Conservation (phyloP, 2,329 filamentous ascomycete species). For the Stagonosporopsis cucurbitacearum region DNA sequence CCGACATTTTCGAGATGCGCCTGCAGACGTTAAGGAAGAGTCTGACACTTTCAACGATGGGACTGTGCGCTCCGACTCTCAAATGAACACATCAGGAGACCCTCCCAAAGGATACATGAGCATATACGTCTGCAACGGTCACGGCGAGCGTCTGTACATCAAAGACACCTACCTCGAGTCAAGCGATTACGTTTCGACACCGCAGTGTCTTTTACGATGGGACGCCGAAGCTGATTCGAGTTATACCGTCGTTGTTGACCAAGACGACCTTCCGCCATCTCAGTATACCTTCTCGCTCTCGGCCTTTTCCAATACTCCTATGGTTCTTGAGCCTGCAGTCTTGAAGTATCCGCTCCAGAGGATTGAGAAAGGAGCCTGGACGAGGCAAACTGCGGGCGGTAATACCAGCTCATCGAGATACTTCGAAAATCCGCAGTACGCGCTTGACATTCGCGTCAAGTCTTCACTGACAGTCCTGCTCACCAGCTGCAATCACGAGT, state of each 20-base stretch:
- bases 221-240: constrained; percentile 60
- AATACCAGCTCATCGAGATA: constrained; percentile 79
- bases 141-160: constrained; percentile 75
- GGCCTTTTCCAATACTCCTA: constrained; percentile 71
- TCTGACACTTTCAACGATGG: constrained; percentile 44
- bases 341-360: constrained; percentile 65
- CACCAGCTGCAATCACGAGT: constrained; percentile 68
- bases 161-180: constrained; percentile 74
- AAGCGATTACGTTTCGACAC: constrained; percentile 90
- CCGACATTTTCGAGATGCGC: constrained; percentile 76
- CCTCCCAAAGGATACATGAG: constrained; percentile 77
- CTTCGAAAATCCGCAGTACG: constrained; percentile 86
- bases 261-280: constrained; percentile 76
- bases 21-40: constrained; percentile 43
- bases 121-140: constrained; percentile 77
- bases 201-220: constrained; percentile 84
- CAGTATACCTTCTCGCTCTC: constrained; percentile 87
- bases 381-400: constrained; percentile 78
- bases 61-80: constrained; percentile 30
- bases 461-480: constrained; percentile 76
- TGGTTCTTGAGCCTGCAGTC: constrained; percentile 67
- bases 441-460: constrained; percentile 62
- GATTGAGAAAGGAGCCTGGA: constrained; percentile 75
- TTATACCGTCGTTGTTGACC: constrained; percentile 74
- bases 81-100: constrained; percentile 37